These are phyloP conservation scores for Hypoxylon sp. DNA, from an alignment of 2,329 filamentous ascomycete species.

Conservation along the genomic window DNA sequence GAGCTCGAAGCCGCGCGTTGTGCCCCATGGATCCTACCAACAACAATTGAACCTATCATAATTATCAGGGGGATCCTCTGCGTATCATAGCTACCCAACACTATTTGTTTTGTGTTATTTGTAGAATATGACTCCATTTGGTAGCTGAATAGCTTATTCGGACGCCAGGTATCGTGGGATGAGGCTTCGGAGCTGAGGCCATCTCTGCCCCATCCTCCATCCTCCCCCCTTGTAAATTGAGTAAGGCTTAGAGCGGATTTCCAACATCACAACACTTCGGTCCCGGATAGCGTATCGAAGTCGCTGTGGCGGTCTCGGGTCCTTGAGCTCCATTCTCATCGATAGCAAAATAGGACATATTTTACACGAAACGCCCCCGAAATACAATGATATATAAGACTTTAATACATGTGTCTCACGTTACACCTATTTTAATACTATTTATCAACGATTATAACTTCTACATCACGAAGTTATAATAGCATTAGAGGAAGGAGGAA, in stretches of 20 bases:
- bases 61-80: constrained; percentile 17
- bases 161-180: not conserved
- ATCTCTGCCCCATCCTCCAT: not conserved
- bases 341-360: not conserved
- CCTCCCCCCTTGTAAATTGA: not conserved
- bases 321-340: not conserved
- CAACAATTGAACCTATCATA: constrained; percentile 7
- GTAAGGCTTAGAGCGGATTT: not conserved
- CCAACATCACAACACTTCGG: constrained; percentile 5
- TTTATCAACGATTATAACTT: not conserved
- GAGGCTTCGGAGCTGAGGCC: constrained; percentile 3
- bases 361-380: constrained; percentile 1
- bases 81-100: not conserved
- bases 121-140: constrained; percentile 10
- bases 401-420: not conserved
- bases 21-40: constrained; percentile 14
- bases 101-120: constrained; percentile 27
- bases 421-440: not conserved
- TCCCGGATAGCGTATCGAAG: constrained; percentile 7
- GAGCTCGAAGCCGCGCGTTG: constrained; percentile 15
- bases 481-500: not conserved
- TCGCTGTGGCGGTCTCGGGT: constrained; percentile 8
- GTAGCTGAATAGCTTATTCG: not conserved
- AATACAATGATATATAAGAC: constrained; percentile 1
- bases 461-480: not conserved